A percentile compares a stretch with the other conserved stretches of the same genome.
Evolutionary conservation across 2,329 filamentous ascomycete species (phyloP).

Genomic region (Phaeosphaeriaceae sp.): DNA sequence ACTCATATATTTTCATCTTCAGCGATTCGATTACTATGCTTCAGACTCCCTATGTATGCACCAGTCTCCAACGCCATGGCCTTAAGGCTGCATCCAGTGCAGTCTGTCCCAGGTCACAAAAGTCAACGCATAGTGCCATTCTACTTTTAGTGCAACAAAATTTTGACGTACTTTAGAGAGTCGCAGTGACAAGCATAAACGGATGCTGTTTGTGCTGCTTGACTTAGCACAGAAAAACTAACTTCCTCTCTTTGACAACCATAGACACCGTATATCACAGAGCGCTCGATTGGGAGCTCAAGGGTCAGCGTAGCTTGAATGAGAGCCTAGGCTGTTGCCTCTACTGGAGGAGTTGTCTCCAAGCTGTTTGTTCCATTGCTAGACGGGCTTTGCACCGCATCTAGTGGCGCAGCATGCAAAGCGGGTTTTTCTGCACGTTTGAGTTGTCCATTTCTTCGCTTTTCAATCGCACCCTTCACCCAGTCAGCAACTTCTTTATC

Average conservation of each 20-base stretch:
- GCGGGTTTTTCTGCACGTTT: constrained; percentile 69
- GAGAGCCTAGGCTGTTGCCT: constrained; percentile 20
- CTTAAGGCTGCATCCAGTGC: not conserved
- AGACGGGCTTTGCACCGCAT: constrained; percentile 63
- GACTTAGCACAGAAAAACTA: not conserved
- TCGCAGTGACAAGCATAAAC: no score
- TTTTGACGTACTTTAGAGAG: no score
- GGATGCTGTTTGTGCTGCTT: not conserved
- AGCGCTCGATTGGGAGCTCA: no score
- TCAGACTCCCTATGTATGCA: not conserved
- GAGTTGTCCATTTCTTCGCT: constrained; percentile 65
- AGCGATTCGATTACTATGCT: not conserved
- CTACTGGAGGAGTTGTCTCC: constrained; percentile 25
- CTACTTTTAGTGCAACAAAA: no score
- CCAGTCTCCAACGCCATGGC: not conserved
- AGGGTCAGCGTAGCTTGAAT: not conserved
- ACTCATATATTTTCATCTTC: not conserved
- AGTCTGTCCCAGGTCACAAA: not conserved
- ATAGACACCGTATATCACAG: no score
- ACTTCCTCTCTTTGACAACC: no score
- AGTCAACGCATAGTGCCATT: no score
- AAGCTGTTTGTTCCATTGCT: constrained; percentile 32
- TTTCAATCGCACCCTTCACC: constrained; percentile 75
- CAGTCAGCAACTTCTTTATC: constrained; percentile 87
- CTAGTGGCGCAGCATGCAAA: constrained; percentile 83